Evolutionary conservation across 1,284 basidiomycete species (phyloP), one percentile per base, ranked within the genome.

Genomic region (Ceratobasidium sp.): DNA sequence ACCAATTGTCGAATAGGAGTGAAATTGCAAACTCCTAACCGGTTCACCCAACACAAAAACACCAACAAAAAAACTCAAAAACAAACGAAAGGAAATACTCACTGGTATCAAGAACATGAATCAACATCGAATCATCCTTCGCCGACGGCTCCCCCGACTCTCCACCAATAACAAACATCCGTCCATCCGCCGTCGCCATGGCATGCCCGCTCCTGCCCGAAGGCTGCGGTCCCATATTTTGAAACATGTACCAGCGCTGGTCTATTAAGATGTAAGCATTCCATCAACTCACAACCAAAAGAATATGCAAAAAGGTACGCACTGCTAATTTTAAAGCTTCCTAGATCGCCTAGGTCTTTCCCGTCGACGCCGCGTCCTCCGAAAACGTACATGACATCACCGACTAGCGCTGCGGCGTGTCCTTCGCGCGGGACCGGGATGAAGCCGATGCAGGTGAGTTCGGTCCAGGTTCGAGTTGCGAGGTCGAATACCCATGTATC

Each of bases 401-500:
- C 97, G 36, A 99, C 96, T 41, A 99, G 87, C 17, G 97, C 94
- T 11, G 97, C 96, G 1, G 98, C 94, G 80, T 99, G 98, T 0
- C 98, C 98, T 83, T 99, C 98, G 63, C 98, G 87, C 1, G 98
- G 95, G 8, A 95, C 93, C 19, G 98, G 98, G 75, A 99, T 98
- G 83, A 95, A 99, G 1, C 98, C 98, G 74, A 99, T 99, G 83
- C 98, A 99, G 51, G 93, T 91, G 73, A 99, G 86, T 82, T 99
- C 98, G 15, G 92, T 88, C 98, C 98, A 99, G 62, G 84, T 88
- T 75, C 89, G 88, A 0, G 95, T 93, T 41, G 87, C 87, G 59
- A 96, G 87, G 82, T 98, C 96, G 83, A 96, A 99, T 31, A 92
- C 89, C 98, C 98, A 99, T 5, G 97, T 99, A 81, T 99, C 98